A percentile compares a stretch with the other conserved stretches of the same genome.
These are phyloP conservation scores for Talaromyces sp. DNA, from an alignment of 2,329 filamentous ascomycete species.

Conservation along the genomic window DNA sequence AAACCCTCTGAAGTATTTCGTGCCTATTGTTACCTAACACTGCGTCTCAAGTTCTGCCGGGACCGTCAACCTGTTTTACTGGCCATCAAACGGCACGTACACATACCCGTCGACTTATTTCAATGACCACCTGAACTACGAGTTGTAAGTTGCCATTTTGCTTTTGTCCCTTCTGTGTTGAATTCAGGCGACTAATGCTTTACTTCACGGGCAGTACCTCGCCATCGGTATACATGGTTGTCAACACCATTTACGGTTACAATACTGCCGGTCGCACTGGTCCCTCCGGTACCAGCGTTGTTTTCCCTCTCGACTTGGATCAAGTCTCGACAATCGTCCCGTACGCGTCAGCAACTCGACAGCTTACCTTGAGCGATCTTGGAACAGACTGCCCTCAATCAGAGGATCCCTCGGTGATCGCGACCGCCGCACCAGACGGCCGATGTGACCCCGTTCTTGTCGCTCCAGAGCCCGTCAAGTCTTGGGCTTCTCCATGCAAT, in stretches of 20 bases:
- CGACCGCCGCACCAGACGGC: constrained; percentile 12
- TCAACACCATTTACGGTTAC: constrained; percentile 17
- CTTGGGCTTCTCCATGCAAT: constrained; percentile 20
- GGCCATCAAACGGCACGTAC: constrained; percentile 14
- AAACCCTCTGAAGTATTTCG: not conserved
- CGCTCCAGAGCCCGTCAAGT: constrained; percentile 17
- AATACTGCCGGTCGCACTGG: constrained; percentile 17
- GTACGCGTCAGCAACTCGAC: constrained; percentile 11
- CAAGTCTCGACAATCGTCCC: constrained; percentile 17
- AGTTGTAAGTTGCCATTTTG: constrained; percentile 9
- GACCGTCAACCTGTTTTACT: constrained; percentile 20
- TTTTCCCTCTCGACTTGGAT: constrained; percentile 16
- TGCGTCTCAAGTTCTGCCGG: constrained; percentile 12
- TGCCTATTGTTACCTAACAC: not conserved
- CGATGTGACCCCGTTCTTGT: constrained; percentile 18
- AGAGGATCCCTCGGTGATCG: constrained; percentile 11
- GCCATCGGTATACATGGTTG: constrained; percentile 20
- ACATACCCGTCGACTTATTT: constrained; percentile 17
- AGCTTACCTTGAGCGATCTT: constrained; percentile 17
- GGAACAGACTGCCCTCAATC: constrained; percentile 19
- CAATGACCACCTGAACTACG: constrained; percentile 15
- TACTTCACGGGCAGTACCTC: constrained; percentile 8
- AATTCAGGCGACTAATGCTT: not conserved
- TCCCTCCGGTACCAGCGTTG: constrained; percentile 18
- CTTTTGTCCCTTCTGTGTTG: not conserved